Evolutionary conservation across 2,329 filamentous ascomycete species (phyloP).

Genomic region (Cryphonectria nitschkei): DNA sequence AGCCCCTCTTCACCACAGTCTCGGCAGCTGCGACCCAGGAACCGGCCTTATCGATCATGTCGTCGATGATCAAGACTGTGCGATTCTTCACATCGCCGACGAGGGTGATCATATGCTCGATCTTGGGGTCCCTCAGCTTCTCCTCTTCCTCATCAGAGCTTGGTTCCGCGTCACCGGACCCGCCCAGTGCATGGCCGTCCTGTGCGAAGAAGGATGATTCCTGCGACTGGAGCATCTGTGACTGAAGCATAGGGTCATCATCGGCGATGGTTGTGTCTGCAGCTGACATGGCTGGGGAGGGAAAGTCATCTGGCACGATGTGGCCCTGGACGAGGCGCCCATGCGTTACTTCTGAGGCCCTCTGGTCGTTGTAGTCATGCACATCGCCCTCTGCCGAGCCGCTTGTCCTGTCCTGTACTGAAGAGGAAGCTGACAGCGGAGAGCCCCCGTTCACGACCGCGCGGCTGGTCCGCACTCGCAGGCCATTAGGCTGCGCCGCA

Average conservation of each 20-base stretch:
- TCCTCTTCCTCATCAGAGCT: constrained; percentile 94
- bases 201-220: constrained; percentile 77
- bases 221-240: constrained; percentile 77
- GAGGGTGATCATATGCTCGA: constrained; percentile 96
- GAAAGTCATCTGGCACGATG: constrained; percentile 91
- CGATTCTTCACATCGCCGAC: constrained; percentile 90
- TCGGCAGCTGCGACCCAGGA: constrained; percentile 98
- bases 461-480: constrained; percentile 36
- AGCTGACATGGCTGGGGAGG: constrained; percentile 73
- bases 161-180: constrained; percentile 80
- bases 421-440: constrained; percentile 35
- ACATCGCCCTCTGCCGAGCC: constrained; percentile 45
- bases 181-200: constrained; percentile 74
- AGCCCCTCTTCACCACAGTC: constrained; percentile 90
- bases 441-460: constrained; percentile 31
- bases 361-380: constrained; percentile 72
- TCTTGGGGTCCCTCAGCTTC: constrained; percentile 74
- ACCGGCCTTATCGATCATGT: constrained; percentile 97
- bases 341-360: constrained; percentile 86
- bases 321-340: constrained; percentile 91
- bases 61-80: constrained; percentile 92
- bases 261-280: constrained; percentile 67
- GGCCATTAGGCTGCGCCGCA: constrained; percentile 43
- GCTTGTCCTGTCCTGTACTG: constrained; percentile 41
- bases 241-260: constrained; percentile 83